These are phyloP conservation scores for Misopates orontium DNA, from an alignment of 257 asterid species.

Conservation along the genomic window DNA sequence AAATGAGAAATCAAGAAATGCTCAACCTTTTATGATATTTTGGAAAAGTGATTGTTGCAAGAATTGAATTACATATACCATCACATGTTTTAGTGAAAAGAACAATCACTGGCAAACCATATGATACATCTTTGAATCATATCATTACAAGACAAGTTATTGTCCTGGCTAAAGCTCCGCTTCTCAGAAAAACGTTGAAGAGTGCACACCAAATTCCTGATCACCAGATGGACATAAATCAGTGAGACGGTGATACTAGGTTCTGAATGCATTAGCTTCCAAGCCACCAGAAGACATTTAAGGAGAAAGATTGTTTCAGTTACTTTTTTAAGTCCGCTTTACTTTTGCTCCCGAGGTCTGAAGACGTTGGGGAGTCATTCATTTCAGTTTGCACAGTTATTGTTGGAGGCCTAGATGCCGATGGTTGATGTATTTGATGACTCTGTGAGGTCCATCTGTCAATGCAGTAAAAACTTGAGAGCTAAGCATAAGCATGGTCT, in stretches of 20 bases:
- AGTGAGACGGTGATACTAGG: background rate
- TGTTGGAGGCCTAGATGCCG: slow-evolving; percentile 47
- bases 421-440: slow-evolving; percentile 65
- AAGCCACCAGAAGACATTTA: background rate
- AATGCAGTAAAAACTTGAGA: slow-evolving; percentile 23
- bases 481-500: too few species aligned
- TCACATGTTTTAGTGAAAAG: background rate
- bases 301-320: background rate
- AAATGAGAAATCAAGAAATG: background rate
- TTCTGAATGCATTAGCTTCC: background rate
- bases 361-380: background rate
- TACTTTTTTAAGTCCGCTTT: background rate
- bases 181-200: background rate
- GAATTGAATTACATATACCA: slow-evolving; percentile 20
- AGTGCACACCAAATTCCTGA: slow-evolving; percentile 15
- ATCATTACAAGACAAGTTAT: background rate
- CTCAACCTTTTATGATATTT: background rate
- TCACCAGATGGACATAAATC: background rate
- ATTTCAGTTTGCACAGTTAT: background rate
- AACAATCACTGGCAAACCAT: slow-evolving; percentile 2
- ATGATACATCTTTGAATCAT: slow-evolving; percentile 3
- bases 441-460: slow-evolving; percentile 56
- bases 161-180: background rate
- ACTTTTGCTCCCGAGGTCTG: slow-evolving; percentile 2
- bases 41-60: slow-evolving; percentile 6